Evolutionary conservation across 768 basidiomycete genomes (phyloP), one percentile per base, ranked within the genome.

Genomic region (Pholiota microspora): DNA sequence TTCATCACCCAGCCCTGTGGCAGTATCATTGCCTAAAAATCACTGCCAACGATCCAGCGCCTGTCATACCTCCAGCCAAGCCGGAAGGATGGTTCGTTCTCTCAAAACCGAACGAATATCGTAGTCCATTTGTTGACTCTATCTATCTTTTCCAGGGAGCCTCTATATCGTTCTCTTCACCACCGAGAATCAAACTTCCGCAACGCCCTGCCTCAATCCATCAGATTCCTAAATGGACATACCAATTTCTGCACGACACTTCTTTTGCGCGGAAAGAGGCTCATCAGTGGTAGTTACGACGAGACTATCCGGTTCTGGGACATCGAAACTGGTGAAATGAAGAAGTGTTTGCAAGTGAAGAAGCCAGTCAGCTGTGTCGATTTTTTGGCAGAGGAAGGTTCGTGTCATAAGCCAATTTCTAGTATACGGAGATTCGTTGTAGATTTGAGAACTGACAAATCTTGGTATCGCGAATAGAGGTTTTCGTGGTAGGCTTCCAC

Each of bases 241-340:
- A 91, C 88, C 10, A 89, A 87, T 64, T 94, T 93, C 68, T 92
- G 91, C 59, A 95, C 93, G 1, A 90, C 89, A 0, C 73, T 95
- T 7, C 49, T 65, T 23, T 49, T 65, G 21, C 76, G 86, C 68
- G 90, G 89, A 15, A 88, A 92, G 62, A 76, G 88, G 7, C 74
- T 96, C 36, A 92, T 96, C 59, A 92, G 89, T 59, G 94, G 94
- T 13, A 90, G 88, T 24, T 94, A 94, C 64, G 93, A 95, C 53
- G 93, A 94, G 68, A 92, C 89, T 1, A 94, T 96, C 56, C 79
- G 93, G 10, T 91, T 96, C 70, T 96, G 93, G 94, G 89, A 94
- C 66, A 79, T 96, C 9, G 76, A 79, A 48, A 79, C 74, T 0
- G 79, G 79, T 12, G 77, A 77, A 63, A 74, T 77, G 71, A 86